Percentiles rank a stretch among this genome's conserved stretches.
phyloP scores from a whole-genome alignment of 2,329 filamentous ascomycete species.

The Colletotrichum theobromicola region DNA sequence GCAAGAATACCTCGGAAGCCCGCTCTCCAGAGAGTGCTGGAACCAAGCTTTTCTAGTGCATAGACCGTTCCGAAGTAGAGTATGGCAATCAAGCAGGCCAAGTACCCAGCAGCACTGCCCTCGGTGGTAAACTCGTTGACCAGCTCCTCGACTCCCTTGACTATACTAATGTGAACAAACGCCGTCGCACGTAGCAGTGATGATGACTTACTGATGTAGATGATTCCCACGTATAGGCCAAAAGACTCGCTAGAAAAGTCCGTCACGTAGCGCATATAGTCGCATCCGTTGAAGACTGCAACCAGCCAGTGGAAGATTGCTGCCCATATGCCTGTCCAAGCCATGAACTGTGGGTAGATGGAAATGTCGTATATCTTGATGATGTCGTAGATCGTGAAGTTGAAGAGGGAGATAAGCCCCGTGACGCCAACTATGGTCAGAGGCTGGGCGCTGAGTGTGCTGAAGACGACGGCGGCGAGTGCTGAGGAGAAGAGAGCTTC shows the following conservation, averaged over 20 bases:
- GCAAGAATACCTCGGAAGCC: slow-evolving; percentile 49
- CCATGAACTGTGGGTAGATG: slow-evolving; percentile 59
- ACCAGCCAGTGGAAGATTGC: slow-evolving; percentile 63
- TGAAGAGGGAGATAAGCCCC: slow-evolving; percentile 59
- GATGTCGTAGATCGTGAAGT: slow-evolving; percentile 66
- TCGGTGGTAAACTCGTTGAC: slow-evolving; percentile 49
- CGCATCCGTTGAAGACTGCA: slow-evolving; percentile 55
- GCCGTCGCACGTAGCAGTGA: slow-evolving; percentile 47
- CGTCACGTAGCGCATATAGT: slow-evolving; percentile 64
- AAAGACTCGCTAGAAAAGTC: slow-evolving; percentile 60
- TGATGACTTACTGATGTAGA: slow-evolving; percentile 50
- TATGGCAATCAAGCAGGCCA: slow-evolving; percentile 35
- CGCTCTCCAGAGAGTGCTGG: slow-evolving; percentile 47
- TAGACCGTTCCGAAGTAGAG: slow-evolving; percentile 55
- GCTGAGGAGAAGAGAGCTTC: slow-evolving; percentile 60
- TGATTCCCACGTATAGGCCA: slow-evolving; percentile 60
- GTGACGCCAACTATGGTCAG: slow-evolving; percentile 63
- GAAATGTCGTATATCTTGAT: slow-evolving; percentile 50
- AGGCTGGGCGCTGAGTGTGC: slow-evolving; percentile 54
- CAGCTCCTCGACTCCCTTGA: slow-evolving; percentile 54
- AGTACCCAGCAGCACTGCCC: slow-evolving; percentile 47
- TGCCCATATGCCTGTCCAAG: slow-evolving; percentile 62
- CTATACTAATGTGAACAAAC: not conserved
- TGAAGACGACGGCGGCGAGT: slow-evolving; percentile 60
- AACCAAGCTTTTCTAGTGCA: slow-evolving; percentile 52